Percentiles rank a stretch among this genome's conserved stretches.
Conservation (phyloP, 2,329 filamentous ascomycete species). For the Escovopsis sp. region DNA sequence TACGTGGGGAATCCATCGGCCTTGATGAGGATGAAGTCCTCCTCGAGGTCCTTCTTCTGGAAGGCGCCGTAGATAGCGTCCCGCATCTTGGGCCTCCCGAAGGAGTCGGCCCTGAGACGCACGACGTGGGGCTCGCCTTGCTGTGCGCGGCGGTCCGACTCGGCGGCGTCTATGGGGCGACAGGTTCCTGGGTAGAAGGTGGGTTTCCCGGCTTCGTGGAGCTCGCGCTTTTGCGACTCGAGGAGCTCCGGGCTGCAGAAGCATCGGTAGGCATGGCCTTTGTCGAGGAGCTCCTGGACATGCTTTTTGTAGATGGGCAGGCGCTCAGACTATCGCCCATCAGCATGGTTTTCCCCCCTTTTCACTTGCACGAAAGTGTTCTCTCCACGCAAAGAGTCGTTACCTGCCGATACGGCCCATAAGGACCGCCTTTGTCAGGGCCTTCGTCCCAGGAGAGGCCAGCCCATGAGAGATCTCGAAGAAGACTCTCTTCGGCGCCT, state of each 20-base stretch:
- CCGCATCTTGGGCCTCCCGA: slow-evolving; percentile 45
- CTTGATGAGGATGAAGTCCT: slow-evolving; percentile 85
- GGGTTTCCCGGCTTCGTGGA: slow-evolving; percentile 34
- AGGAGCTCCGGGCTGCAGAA: slow-evolving; percentile 71
- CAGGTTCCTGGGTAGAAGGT: slow-evolving; percentile 51
- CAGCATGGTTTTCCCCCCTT: not conserved
- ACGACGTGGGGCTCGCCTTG: slow-evolving; percentile 61
- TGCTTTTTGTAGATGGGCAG: slow-evolving; percentile 58
- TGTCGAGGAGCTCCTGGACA: slow-evolving; percentile 51
- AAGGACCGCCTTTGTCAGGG: slow-evolving; percentile 64
- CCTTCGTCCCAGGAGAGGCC: slow-evolving; percentile 92
- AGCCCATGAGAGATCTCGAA: slow-evolving; percentile 73
- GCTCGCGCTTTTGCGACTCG: slow-evolving; percentile 47
- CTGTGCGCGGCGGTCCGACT: slow-evolving; percentile 56
- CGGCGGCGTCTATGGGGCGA: slow-evolving; percentile 44
- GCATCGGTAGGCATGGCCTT: slow-evolving; percentile 74
- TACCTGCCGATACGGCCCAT: slow-evolving; percentile 78
- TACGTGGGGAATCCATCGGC: slow-evolving; percentile 89
- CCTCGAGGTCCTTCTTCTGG: slow-evolving; percentile 39
- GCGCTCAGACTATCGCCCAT: slow-evolving; percentile 53
- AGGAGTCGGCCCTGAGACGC: slow-evolving; percentile 49
- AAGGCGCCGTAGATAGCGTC: slow-evolving; percentile 71
- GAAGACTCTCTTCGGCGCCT: slow-evolving; percentile 65
- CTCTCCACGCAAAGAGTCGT: not conserved
- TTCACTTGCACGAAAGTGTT: not conserved